These are phyloP conservation scores for Pyrenochaeta sp. DNA, from an alignment of 2,329 filamentous ascomycete genomes.

Conservation along the genomic window DNA sequence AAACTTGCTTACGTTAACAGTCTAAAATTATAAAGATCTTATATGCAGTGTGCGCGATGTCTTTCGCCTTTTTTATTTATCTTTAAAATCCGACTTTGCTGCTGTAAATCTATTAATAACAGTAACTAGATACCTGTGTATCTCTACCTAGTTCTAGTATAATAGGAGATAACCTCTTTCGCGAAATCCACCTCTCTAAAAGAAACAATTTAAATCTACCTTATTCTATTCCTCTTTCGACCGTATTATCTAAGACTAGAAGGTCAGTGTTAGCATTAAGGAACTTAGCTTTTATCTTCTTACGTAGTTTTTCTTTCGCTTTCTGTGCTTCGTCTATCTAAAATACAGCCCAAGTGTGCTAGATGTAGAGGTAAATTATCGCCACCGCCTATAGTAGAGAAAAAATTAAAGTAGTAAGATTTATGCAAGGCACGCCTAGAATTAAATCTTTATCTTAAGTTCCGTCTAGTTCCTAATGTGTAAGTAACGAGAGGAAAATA, in stretches of 20 bases:
- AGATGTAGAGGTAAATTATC: background rate
- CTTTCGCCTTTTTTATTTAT: background rate
- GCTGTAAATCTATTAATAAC: background rate
- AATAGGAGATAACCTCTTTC: background rate
- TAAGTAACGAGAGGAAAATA: background rate
- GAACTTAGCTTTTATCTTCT: background rate
- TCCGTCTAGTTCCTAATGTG: background rate
- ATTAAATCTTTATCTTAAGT: background rate
- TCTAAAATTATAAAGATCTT: background rate
- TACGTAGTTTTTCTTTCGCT: background rate
- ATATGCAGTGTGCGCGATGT: background rate
- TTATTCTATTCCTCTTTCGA: background rate
- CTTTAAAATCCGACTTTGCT: background rate
- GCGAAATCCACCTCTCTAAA: background rate
- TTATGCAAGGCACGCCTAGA: background rate
- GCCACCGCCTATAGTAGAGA: background rate
- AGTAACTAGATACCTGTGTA: background rate
- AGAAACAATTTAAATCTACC: background rate
- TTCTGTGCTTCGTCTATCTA: background rate
- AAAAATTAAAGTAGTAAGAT: background rate
- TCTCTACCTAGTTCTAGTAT: background rate
- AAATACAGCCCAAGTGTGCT: background rate
- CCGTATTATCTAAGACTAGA: background rate
- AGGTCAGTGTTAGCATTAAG: background rate
- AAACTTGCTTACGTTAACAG: background rate